Evolutionary conservation across 768 basidiomycete genomes (phyloP).

Genomic region (Agaricus sinodeliciosus): DNA sequence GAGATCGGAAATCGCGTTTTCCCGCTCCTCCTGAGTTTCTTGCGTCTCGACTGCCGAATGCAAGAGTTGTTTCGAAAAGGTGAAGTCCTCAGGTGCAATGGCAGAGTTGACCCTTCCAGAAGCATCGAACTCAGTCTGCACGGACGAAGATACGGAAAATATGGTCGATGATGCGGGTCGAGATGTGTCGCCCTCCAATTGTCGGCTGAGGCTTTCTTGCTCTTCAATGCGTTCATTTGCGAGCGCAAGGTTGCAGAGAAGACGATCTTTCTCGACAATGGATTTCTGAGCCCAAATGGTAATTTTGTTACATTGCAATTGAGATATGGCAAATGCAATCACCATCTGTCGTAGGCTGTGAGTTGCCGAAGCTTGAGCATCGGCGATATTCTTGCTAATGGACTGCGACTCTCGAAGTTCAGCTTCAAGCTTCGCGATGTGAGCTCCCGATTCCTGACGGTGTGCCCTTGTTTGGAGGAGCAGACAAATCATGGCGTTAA

Average conservation of each 20-base stretch:
- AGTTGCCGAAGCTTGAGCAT: background rate
- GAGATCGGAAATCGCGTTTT: background rate
- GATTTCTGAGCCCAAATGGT: background rate
- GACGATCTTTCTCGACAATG: background rate
- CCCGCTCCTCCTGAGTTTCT: conserved; percentile 3
- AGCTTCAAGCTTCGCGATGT: background rate
- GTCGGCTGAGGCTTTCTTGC: background rate
- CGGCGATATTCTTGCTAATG: background rate
- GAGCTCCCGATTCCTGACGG: background rate
- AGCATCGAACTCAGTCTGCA: conserved; percentile 15
- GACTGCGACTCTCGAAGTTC: conserved; percentile 1
- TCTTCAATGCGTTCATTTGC: background rate
- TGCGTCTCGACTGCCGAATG: conserved; percentile 2
- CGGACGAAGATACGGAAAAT: conserved; percentile 13
- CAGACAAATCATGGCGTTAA: conserved; percentile 32
- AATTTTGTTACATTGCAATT: conserved; percentile 9
- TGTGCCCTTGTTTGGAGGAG: conserved; percentile 27
- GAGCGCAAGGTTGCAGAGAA: background rate
- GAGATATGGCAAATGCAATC: conserved; percentile 1
- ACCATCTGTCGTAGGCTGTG: background rate
- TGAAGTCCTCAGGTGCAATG: background rate
- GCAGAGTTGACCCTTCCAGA: conserved; percentile 13
- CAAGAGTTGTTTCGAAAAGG: background rate
- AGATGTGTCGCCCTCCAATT: conserved; percentile 7
- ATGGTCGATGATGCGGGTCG: conserved; percentile 13